phyloP scores from a whole-genome alignment of 805 yeast genomes.

The Zygosaccharomyces pseudorouxii region DNA sequence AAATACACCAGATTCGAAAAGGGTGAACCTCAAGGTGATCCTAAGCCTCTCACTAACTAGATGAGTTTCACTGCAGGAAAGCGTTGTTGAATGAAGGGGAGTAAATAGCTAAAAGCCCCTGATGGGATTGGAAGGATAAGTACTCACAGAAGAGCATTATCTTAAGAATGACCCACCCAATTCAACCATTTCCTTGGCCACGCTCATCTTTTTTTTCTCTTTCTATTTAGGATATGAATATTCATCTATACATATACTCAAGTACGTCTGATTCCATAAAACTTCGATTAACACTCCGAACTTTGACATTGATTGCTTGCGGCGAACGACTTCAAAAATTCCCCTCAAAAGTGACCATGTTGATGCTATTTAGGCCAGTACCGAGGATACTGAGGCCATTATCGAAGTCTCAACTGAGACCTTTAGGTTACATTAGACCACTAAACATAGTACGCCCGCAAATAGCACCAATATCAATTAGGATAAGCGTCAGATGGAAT shows the following conservation, averaged over 20 bases:
- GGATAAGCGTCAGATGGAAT: constrained; percentile 4
- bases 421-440: background rate
- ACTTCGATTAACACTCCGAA: background rate
- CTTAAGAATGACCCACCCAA: background rate
- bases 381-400: constrained; percentile 5
- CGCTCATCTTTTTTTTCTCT: background rate
- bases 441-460: background rate
- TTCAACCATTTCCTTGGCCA: background rate
- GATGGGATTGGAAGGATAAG: background rate
- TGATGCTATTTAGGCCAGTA: constrained; percentile 1
- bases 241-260: constrained; percentile 6
- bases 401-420: background rate
- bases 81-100: background rate
- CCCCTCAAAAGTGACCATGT: background rate
- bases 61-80: constrained; percentile 3
- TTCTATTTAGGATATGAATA: background rate
- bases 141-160: background rate
- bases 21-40: constrained; percentile 49
- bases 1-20: constrained; percentile 64
- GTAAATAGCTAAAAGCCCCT: background rate
- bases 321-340: background rate
- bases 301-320: background rate
- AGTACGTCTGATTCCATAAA: constrained; percentile 3
- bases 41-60: constrained; percentile 32
- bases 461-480: background rate